A percentile compares a stretch with the other conserved stretches of the same genome.
These are phyloP conservation scores for Drechslerella dactyloides DNA, from an alignment of 2,329 filamentous ascomycete species.

Conservation along the genomic window DNA sequence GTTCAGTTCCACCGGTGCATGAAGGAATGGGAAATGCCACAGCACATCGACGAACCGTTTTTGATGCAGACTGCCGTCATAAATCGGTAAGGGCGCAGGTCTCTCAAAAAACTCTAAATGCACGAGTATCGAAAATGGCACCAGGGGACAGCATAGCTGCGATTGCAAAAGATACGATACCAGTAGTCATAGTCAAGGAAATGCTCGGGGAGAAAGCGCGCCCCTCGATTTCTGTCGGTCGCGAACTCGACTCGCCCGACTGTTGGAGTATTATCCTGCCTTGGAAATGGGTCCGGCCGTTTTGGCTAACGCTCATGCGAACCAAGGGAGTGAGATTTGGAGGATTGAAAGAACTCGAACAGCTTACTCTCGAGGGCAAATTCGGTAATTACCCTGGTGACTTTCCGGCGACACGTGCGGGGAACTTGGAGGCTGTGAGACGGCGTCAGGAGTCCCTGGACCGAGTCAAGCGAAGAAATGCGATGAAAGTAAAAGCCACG, in stretches of 20 bases:
- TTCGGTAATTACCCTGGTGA: constrained; percentile 86
- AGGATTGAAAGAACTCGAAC: constrained; percentile 77
- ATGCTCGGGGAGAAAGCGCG: constrained; percentile 68
- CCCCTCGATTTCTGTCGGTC: constrained; percentile 65
- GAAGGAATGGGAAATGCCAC: background rate
- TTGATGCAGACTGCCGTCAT: constrained; percentile 15
- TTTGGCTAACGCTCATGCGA: constrained; percentile 88
- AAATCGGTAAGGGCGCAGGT: constrained; percentile 27
- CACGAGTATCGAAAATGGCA: constrained; percentile 31
- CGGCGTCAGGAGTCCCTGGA: constrained; percentile 52
- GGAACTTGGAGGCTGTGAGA: constrained; percentile 76
- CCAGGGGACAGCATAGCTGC: constrained; percentile 69
- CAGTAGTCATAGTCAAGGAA: constrained; percentile 74
- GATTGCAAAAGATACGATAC: constrained; percentile 73
- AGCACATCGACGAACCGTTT: background rate
- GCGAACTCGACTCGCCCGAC: constrained; percentile 76
- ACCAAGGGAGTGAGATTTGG: constrained; percentile 80
- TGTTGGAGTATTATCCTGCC: constrained; percentile 85
- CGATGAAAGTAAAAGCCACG: constrained; percentile 26
- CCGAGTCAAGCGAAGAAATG: constrained; percentile 4
- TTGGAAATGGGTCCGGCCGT: constrained; percentile 83
- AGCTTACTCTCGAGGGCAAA: constrained; percentile 80
- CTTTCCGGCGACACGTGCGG: constrained; percentile 77
- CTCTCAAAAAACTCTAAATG: constrained; percentile 45
- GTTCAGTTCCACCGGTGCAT: background rate